phyloP scores from a whole-genome alignment of 2,329 filamentous ascomycete genomes.

The Diaporthe australafricana region DNA sequence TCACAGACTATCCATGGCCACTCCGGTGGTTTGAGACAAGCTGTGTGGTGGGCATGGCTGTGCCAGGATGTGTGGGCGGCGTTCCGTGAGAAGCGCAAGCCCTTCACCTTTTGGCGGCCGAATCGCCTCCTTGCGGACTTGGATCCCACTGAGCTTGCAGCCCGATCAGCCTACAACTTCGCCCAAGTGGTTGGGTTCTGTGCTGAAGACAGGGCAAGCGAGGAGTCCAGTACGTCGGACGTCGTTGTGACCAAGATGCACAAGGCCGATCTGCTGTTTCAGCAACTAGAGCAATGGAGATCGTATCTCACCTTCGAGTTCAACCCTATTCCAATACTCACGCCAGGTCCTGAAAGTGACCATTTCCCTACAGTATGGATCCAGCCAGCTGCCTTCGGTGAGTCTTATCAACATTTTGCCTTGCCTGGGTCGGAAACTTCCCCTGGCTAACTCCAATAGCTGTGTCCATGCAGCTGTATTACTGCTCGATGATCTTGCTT shows the following conservation, averaged over 20 bases:
- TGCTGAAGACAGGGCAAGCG: background rate
- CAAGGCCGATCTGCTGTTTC: too few species aligned
- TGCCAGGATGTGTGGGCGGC: constrained; percentile 47
- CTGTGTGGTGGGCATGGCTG: constrained; percentile 48
- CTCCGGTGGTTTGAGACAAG: constrained; percentile 42
- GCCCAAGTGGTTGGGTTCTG: constrained; percentile 55
- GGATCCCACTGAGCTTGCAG: constrained; percentile 60
- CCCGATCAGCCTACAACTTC: constrained; percentile 62
- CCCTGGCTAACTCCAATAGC: background rate
- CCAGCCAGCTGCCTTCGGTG: background rate
- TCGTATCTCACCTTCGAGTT: background rate
- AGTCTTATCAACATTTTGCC: background rate
- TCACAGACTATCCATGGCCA: constrained; percentile 46
- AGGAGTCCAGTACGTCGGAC: background rate
- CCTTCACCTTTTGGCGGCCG: constrained; percentile 48
- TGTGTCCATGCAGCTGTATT: background rate
- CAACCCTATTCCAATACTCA: background rate
- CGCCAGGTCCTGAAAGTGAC: background rate
- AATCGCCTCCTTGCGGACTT: constrained; percentile 56
- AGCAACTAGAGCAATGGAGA: background rate
- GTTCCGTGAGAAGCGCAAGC: constrained; percentile 44
- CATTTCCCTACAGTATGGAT: background rate
- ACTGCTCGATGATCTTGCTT: background rate
- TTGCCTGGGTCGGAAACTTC: too few species aligned
- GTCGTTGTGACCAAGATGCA: background rate